Evolutionary conservation across 1,139 yeast genomes (phyloP).

Genomic region (Debaryomyces nepalensis): DNA sequence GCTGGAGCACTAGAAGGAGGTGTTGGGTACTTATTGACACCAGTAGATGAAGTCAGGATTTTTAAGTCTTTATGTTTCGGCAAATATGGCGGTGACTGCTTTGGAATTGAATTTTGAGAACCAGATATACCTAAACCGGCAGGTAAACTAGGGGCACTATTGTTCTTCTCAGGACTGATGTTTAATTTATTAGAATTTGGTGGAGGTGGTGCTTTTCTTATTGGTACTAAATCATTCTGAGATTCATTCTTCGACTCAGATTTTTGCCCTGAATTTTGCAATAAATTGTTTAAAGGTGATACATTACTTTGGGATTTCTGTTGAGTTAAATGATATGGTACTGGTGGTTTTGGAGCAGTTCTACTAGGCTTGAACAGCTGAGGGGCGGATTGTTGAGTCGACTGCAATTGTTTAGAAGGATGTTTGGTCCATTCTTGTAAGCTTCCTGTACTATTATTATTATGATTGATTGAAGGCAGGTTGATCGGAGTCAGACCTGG

Average conservation of each 20-base stretch:
- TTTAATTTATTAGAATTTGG: constrained; percentile 30
- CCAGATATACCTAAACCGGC: constrained; percentile 29
- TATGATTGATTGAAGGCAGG: constrained; percentile 25
- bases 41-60: constrained; percentile 25
- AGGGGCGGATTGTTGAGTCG: constrained; percentile 18
- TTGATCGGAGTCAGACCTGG: constrained; percentile 36
- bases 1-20: constrained; percentile 25
- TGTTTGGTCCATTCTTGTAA: constrained; percentile 50
- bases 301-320: constrained; percentile 24
- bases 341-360: constrained; percentile 51
- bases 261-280: constrained; percentile 29
- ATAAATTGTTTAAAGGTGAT: constrained; percentile 43
- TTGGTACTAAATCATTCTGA: constrained; percentile 44
- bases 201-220: constrained; percentile 61
- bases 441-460: constrained; percentile 21
- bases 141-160: constrained; percentile 18
- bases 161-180: constrained; percentile 4
- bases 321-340: constrained; percentile 44
- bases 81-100: constrained; percentile 37
- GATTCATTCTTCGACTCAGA: constrained; percentile 9
- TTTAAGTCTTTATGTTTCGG: constrained; percentile 36
- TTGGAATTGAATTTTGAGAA: constrained; percentile 28
- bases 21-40: constrained; percentile 21
- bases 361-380: constrained; percentile 41
- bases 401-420: constrained; percentile 29